Percentiles rank a stretch among this genome's conserved stretches.
phyloP scores from a whole-genome alignment of 805 yeast species.

The Nakazawaea ambrosiae region DNA sequence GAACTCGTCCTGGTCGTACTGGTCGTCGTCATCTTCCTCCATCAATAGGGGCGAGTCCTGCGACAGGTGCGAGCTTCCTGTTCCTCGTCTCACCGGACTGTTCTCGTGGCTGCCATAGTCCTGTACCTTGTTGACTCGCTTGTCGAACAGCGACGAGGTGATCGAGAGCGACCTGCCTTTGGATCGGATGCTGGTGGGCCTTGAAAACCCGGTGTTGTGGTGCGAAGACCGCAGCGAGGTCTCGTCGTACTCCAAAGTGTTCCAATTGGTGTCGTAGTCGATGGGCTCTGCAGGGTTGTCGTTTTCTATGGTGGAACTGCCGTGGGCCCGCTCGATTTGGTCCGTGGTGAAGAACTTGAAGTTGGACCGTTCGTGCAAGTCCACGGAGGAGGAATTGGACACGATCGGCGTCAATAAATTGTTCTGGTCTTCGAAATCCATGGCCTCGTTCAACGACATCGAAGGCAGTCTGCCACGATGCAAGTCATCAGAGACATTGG shows the following conservation, averaged over 20 bases:
- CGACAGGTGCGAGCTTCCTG: constrained; percentile 14
- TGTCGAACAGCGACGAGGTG: constrained; percentile 10
- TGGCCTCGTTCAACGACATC: constrained; percentile 7
- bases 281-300: constrained; percentile 33
- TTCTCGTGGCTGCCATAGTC: constrained; percentile 11
- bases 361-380: constrained; percentile 31
- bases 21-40: constrained; percentile 18
- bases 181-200: constrained; percentile 1
- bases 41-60: constrained; percentile 11
- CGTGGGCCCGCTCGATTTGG: constrained; percentile 82
- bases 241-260: constrained; percentile 45
- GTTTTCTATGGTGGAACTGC: constrained; percentile 64
- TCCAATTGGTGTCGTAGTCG: constrained; percentile 75
- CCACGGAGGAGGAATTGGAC: constrained; percentile 29
- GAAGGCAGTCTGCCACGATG: constrained; percentile 9
- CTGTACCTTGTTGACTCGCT: constrained; percentile 3
- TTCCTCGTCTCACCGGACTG: constrained; percentile 12
- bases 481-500: constrained; percentile 1
- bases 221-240: background rate
- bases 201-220: background rate
- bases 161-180: constrained; percentile 5
- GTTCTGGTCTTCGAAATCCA: constrained; percentile 12
- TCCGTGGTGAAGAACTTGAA: constrained; percentile 81
- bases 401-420: constrained; percentile 27
- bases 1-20: constrained; percentile 13